Percentiles rank a stretch among this genome's conserved stretches.
Conservation (phyloP, 2,329 filamentous ascomycete genomes). For the Neophaeococcomyces mojaviensis region DNA sequence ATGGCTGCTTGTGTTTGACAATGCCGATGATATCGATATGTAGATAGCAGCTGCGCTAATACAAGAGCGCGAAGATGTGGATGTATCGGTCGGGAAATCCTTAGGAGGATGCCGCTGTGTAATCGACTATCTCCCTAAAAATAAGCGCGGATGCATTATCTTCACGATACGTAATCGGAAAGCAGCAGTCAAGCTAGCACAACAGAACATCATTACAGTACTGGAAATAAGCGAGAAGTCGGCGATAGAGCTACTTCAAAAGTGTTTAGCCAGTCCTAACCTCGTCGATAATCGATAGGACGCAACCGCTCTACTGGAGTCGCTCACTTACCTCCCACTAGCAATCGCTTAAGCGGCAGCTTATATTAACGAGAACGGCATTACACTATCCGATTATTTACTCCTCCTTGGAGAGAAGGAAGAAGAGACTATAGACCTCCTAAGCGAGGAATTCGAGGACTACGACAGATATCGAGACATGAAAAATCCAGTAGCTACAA, state of each 20-base stretch:
- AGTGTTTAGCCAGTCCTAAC: slow-evolving; percentile 6
- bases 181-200: slow-evolving; percentile 9
- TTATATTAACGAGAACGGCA: slow-evolving; percentile 18
- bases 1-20: slow-evolving; percentile 22
- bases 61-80: neutral
- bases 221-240: slow-evolving; percentile 14
- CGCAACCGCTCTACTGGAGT: slow-evolving; percentile 12
- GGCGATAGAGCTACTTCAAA: slow-evolving; percentile 16
- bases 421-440: slow-evolving; percentile 24
- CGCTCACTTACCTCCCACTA: slow-evolving; percentile 22
- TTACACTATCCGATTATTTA: slow-evolving; percentile 13
- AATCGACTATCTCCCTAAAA: slow-evolving; percentile 16
- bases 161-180: slow-evolving; percentile 21
- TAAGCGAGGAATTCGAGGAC: slow-evolving; percentile 30
- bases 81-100: neutral
- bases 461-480: slow-evolving; percentile 24
- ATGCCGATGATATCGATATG: slow-evolving; percentile 16
- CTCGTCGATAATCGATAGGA: slow-evolving; percentile 8
- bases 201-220: slow-evolving; percentile 4
- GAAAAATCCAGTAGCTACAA: slow-evolving; percentile 30
- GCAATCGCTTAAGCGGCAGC: slow-evolving; percentile 24
- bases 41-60: neutral
- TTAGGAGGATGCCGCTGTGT: slow-evolving; percentile 1
- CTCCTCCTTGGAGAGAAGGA: slow-evolving; percentile 22
- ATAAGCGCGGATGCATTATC: slow-evolving; percentile 18